Conservation (phyloP, 208 protist species). For the Lotmaria passim region DNA sequence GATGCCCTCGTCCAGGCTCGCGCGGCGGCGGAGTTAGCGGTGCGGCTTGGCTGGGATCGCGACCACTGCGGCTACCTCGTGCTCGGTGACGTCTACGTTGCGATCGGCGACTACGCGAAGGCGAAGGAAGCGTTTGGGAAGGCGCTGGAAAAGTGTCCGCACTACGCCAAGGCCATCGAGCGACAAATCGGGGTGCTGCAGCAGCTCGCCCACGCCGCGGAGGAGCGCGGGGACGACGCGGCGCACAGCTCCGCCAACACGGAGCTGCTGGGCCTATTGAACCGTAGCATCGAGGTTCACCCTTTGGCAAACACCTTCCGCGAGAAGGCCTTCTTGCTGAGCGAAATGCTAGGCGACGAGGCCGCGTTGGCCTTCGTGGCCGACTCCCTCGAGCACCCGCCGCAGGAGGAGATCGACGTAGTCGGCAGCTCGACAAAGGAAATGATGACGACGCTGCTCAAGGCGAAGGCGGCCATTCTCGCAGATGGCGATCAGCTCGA, state of each 20-base stretch:
- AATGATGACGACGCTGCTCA: slow-evolving; percentile 71
- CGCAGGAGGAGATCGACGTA: slow-evolving; percentile 85
- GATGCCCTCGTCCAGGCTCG: slow-evolving; percentile 45
- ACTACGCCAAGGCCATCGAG: slow-evolving; percentile 74
- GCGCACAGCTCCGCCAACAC: slow-evolving; percentile 17
- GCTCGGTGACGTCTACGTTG: slow-evolving; percentile 66
- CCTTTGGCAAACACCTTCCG: slow-evolving; percentile 75
- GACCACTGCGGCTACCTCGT: slow-evolving; percentile 62
- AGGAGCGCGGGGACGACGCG: slow-evolving; percentile 32
- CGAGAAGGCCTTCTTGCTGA: slow-evolving; percentile 90
- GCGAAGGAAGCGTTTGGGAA: slow-evolving; percentile 59
- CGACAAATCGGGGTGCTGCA: slow-evolving; percentile 61
- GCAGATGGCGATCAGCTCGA: slow-evolving; percentile 73
- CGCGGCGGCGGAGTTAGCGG: slow-evolving; percentile 52
- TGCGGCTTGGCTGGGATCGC: slow-evolving; percentile 70
- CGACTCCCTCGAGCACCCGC: slow-evolving; percentile 65
- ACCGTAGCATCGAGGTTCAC: slow-evolving; percentile 74
- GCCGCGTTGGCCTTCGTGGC: slow-evolving; percentile 78
- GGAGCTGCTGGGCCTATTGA: slow-evolving; percentile 54
- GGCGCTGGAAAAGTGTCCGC: slow-evolving; percentile 55
- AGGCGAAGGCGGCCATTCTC: slow-evolving; percentile 90
- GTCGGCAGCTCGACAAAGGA: slow-evolving; percentile 48
- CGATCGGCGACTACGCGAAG: slow-evolving; percentile 48
- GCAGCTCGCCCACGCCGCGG: slow-evolving; percentile 29
- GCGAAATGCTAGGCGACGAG: slow-evolving; percentile 76